These are phyloP conservation scores for Haematococcus lacustris DNA, from an alignment of 139 green algal species.

Conservation along the genomic window DNA sequence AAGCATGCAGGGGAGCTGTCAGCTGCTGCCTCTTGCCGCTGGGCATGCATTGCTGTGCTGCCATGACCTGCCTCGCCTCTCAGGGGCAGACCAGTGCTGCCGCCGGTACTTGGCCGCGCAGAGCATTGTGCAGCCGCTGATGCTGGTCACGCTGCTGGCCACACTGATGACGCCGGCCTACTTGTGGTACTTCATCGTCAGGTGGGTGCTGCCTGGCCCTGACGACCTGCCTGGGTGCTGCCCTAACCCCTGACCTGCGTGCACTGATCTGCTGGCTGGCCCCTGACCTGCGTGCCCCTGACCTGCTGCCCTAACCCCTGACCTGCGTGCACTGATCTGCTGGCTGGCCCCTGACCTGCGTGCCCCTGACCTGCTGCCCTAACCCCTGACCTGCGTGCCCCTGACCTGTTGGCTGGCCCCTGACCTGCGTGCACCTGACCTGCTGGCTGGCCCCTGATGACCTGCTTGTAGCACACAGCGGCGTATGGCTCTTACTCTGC, in stretches of 20 bases:
- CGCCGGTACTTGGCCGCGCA: conserved; percentile 29
- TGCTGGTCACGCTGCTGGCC: conserved; percentile 46
- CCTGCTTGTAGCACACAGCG: too few species aligned
- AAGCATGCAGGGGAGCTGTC: too few species aligned
- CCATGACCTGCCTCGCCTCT: too few species aligned
- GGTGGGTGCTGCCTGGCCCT: conserved; percentile 16
- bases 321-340: background rate
- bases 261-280: too few species aligned
- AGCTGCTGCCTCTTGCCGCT: conserved; percentile 23
- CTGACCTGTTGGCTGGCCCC: too few species aligned
- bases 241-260: too few species aligned
- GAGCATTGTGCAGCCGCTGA: conserved; percentile 44
- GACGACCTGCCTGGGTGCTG: background rate
- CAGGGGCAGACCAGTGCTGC: conserved; percentile 25
- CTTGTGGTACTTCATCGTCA: conserved; percentile 49
- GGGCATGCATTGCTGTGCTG: too few species aligned
- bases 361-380: too few species aligned
- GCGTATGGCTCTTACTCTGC: too few species aligned
- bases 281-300: too few species aligned
- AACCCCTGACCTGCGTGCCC: background rate
- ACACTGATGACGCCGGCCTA: conserved; percentile 46
- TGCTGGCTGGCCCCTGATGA: background rate
- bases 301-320: too few species aligned
- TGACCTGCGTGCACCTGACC: too few species aligned
- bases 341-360: background rate